Percentiles rank a stretch among this genome's conserved stretches.
Conservation (phyloP, 495 filamentous ascomycete species). For the Aspergillus ellipticus region DNA sequence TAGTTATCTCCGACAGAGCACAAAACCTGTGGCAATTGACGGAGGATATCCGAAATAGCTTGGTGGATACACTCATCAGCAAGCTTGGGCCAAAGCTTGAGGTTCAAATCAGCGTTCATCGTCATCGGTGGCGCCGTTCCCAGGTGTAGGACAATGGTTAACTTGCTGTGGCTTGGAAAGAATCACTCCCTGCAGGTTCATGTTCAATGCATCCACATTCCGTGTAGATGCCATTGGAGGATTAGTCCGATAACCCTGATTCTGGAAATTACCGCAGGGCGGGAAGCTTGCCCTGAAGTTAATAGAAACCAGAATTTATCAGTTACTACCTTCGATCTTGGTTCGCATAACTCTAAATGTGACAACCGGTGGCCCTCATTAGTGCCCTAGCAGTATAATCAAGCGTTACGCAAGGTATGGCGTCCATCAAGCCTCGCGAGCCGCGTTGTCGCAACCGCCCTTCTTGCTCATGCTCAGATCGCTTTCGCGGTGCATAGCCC, state of each 20-base stretch:
- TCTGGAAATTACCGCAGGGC: not conserved
- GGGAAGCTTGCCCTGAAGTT: not conserved
- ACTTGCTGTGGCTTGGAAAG: not conserved
- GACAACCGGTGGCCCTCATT: not conserved
- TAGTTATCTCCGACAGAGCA: too few relatives aligned
- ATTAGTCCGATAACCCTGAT: not conserved
- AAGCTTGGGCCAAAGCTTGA: too few relatives aligned
- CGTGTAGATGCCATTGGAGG: not conserved
- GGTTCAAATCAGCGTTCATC: not conserved
- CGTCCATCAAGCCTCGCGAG: not conserved
- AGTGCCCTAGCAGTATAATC: too few relatives aligned
- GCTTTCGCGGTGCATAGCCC: not conserved
- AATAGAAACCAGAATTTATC: not conserved
- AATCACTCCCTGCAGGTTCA: not conserved
- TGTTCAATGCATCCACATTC: not conserved
- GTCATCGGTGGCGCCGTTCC: not conserved
- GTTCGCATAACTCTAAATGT: not conserved
- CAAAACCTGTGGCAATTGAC: not conserved
- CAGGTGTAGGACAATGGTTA: not conserved
- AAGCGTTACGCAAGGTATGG: too few relatives aligned
- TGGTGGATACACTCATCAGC: too few relatives aligned
- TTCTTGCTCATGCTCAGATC: not conserved
- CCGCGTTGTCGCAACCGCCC: not conserved
- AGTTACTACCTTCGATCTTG: not conserved
- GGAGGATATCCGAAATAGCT: not conserved